Evolutionary conservation across 129 eudicot species (phyloP).

Genomic region (Dittrichia graveolens): DNA sequence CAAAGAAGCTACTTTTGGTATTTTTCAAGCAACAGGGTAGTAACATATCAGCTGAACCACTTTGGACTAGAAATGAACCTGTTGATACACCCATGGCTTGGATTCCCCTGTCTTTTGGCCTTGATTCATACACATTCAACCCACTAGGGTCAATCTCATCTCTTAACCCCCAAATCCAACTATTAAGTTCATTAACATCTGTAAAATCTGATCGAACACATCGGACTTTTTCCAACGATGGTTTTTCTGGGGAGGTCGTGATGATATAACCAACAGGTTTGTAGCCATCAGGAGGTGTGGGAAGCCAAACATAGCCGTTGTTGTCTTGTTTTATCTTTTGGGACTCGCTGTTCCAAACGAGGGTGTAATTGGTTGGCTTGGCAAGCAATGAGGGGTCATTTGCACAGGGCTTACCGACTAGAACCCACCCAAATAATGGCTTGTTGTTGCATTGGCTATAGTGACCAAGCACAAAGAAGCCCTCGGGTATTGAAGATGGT

Average conservation of each 20-base stretch:
- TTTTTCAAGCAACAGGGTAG: conserved; percentile 55
- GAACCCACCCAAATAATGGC: conserved; percentile 61
- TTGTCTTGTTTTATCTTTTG: conserved; percentile 53
- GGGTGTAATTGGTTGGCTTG: conserved; percentile 54
- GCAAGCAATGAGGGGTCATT: conserved; percentile 32
- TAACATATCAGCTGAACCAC: conserved; percentile 27
- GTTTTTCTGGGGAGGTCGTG: conserved; percentile 56
- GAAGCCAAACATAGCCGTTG: conserved; percentile 64
- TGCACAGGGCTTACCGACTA: conserved; percentile 52
- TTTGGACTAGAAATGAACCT: conserved; percentile 65
- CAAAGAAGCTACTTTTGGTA: conserved; percentile 28
- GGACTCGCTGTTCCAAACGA: conserved; percentile 58
- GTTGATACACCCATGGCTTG: conserved; percentile 52
- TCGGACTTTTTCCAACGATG: conserved; percentile 49
- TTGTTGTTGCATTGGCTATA: conserved; percentile 71
- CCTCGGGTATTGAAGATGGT: conserved; percentile 51
- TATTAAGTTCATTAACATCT: conserved; percentile 45
- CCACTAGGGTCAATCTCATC: conserved; percentile 39
- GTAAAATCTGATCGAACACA: conserved; percentile 64
- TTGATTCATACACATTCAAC: conserved; percentile 56
- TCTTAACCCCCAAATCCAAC: conserved; percentile 77
- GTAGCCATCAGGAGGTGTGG: conserved; percentile 48
- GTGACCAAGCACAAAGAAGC: conserved; percentile 45
- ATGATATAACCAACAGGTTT: conserved; percentile 57
- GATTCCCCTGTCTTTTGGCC: conserved; percentile 54